Base-by-base conservation (phyloP, 805 yeast genomes). In the Monosporozyma aerobia region DNA sequence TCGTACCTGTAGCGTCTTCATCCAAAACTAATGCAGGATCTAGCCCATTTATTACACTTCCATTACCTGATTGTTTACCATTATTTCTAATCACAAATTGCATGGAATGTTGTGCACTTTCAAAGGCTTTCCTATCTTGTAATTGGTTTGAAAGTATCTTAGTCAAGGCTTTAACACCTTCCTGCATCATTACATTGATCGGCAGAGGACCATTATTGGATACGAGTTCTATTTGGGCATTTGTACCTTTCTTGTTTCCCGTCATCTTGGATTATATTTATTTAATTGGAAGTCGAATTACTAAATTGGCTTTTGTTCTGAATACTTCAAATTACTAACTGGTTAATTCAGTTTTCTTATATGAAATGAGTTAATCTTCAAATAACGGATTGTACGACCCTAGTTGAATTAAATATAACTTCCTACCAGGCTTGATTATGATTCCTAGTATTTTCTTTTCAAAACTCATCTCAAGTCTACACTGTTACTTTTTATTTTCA, bases 161-260 rank as follows among this genome's bases (percentile, higher is more conserved):
- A 1, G 67, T 62, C 19, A 67, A 44, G 2, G 69, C 69, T 45
- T 65, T 65, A 14, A 67, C 67, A 48, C 70, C 69, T 52, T 67
- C 68, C 57, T 63, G 68, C 67, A 65, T 64, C 69, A 67, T 64
- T 16, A 63, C 56, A 51, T 63, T 62, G 32, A 67, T 59, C 27
- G 68, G 65, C 23, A 64, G 56, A 2, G 67, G 63, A 1, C 68
- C 68, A 55, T 60, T 62, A 40, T 57, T 55, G 9, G 66, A 59
- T 9, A 61, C 59, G 7, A 61, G 44, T 41, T 63, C 67, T 25
- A 61, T 59, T 5, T 67, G 59, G 9, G 61, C 51, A n/a, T 47
- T 47, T 14, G 30, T 51, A 1, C 47, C 33, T 30, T 29, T 47
- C 30, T 47, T 29, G 32, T 32, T 29, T 5, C 41, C 23, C 14